Evolutionary conservation across 2,329 filamentous ascomycete species (phyloP), one percentile per base, ranked within the genome.

Genomic region (Akanthomyces muscarius): DNA sequence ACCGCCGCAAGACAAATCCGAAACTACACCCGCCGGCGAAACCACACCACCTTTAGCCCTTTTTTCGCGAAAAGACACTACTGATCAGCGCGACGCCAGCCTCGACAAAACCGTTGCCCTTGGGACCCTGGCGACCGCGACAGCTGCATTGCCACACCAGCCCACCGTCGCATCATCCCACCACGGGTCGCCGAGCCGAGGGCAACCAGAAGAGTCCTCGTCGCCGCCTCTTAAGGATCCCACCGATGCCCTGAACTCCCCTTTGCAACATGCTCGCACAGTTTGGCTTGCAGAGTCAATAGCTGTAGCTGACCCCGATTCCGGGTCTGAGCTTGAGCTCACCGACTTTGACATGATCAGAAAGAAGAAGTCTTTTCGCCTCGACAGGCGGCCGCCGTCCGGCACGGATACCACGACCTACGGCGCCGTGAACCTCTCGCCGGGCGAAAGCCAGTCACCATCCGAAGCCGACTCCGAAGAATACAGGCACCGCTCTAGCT

Each of bases 351-450:
- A 52, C 61, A 77, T 76, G 74, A 69, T 74, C 54, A 72, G 72
- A 63, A 75, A 72, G 65, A 74, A 71, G 66, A 74, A 74, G 51
- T 75, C 77, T 33, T 74, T 76, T 59, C 71, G 77, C 66, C 62
- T 71, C 71, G 44, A 68, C 65, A 63, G 67, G 69, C 61, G 69
- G 68, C 55, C 52, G 59, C 61, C 71, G 69, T 45, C 66, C 66
- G 51, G 71, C 13, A 55, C 23, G 13, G 62, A 73, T 48, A 68
- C 72, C 30, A 72, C 71, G 21, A 73, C 74, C 2, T 78, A 79
- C 62, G 77, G 77, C 63, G 74, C 76, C 56, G 74, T 78, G 14
- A 72, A 72, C 50, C 66, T 71, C 51, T 70, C 75, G 18, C 73
- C 75, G 21, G 74, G 71, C 63, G 72, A 72, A 62, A 73, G 76